Evolutionary conservation across 2,329 filamentous ascomycete species (phyloP), one percentile per base, ranked within the genome.

Genomic region (Tolypocladium cylindrosporum): DNA sequence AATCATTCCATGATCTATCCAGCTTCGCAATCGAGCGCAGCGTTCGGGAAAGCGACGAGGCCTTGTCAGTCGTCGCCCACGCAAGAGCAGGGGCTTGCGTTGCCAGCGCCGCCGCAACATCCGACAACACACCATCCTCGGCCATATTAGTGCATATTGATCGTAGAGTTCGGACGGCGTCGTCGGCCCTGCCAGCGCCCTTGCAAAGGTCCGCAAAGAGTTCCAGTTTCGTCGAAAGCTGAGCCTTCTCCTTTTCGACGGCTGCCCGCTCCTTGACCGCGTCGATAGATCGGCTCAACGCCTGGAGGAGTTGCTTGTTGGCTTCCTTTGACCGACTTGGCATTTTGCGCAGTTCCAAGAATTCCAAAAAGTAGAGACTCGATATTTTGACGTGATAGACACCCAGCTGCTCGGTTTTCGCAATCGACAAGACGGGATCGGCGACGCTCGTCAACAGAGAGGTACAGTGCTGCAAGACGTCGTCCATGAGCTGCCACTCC

Each of bases 321-420:
- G 66, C 58, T 24, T 72, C 67, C 55, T 72, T 73, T 13, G 69
- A 65, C 50, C 69, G 75, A 4, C 72, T 71, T 0, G 71, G 63
- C 31, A 74, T 71, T 55, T 80, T 81, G 16, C 77, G 72, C 60
- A 83, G 67, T 51, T 77, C 74, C 21, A 81, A 72, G 65, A 84
- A 84, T 54, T 82, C 77, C n/a, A 83, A 76, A 67, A 86, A 90
- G 67, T 90, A 90, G 3, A 89, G 77, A 63, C 88, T 86, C 0
- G 88, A 90, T 34, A 90, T 81, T 64, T 86, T 89, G 61, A 87
- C 79, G 58, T 82, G 76, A 62, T 85, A 83, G 2, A 74, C 75
- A n/a, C 63, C 66, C 14, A 74, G 63, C 55, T 73, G 68, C 36
- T 73, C 72, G 1, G 63, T 55, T 54, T 65, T 69, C 21, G 66